These are phyloP conservation scores for Chrysoporthe deuterocubensis DNA, from an alignment of 2,329 filamentous ascomycete species.

Conservation along the genomic window DNA sequence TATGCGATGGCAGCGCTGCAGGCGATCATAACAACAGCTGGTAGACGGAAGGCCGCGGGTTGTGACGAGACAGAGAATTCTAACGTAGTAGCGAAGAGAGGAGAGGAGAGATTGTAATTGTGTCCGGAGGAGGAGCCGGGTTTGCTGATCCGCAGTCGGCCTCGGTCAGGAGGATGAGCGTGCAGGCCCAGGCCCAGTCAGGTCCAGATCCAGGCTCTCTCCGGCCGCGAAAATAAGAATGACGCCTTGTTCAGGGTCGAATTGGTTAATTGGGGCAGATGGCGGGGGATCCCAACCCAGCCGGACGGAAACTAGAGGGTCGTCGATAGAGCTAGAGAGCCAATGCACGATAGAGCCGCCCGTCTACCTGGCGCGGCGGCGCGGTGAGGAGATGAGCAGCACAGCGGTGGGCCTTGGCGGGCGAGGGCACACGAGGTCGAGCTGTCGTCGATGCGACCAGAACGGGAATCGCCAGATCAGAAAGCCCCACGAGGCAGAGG, in stretches of 20 bases:
- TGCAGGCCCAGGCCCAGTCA: background rate
- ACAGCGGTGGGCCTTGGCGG: background rate
- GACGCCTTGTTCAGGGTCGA: slow-evolving; percentile 13
- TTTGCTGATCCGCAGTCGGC: slow-evolving; percentile 10
- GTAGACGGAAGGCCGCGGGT: too few relatives aligned
- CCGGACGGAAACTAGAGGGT: slow-evolving; percentile 6
- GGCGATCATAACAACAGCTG: slow-evolving; percentile 8
- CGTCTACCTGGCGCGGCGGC: background rate
- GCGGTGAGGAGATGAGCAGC: background rate
- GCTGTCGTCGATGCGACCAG: background rate
- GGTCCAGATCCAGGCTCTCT: too few relatives aligned
- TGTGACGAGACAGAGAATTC: background rate
- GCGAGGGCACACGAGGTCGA: background rate
- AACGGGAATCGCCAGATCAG: background rate
- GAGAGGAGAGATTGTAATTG: slow-evolving; percentile 1
- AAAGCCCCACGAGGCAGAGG: background rate
- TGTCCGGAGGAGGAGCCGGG: slow-evolving; percentile 4
- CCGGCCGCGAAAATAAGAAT: background rate
- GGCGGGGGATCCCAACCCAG: slow-evolving; percentile 15
- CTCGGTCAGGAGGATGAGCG: background rate
- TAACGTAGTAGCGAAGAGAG: background rate
- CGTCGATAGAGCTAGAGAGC: slow-evolving; percentile 3
- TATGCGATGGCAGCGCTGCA: background rate
- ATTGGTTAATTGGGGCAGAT: slow-evolving; percentile 1
- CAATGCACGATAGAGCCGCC: background rate